Percentiles rank a stretch among this genome's conserved stretches.
phyloP scores from a whole-genome alignment of 148 eudicot genomes.

The Hydrangea macrophylla region DNA sequence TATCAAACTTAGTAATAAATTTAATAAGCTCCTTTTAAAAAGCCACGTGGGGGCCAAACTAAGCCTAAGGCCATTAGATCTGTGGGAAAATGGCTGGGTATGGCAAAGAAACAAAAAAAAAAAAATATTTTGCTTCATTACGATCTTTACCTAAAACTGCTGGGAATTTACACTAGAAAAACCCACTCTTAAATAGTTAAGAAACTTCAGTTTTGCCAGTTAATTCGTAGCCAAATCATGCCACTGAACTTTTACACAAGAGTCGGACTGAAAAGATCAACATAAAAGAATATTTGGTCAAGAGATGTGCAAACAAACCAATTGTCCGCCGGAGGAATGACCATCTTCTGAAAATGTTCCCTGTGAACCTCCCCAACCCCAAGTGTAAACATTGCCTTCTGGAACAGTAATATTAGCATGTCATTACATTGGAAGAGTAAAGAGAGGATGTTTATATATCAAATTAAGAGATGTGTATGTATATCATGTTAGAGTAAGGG shows the following conservation, averaged over 20 bases:
- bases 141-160: no score
- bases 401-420: constrained; percentile 19
- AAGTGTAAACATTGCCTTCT: constrained; percentile 78
- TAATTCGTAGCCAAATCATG: not conserved
- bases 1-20: no score
- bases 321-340: constrained; percentile 92
- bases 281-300: not conserved
- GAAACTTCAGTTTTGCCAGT: no score
- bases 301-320: constrained; percentile 51
- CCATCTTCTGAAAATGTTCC: constrained; percentile 92
- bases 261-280: not conserved
- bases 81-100: no score
- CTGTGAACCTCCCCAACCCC: constrained; percentile 99
- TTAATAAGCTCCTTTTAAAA: no score
- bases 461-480: not conserved
- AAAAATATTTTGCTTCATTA: no score
- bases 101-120: no score
- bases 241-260: not conserved
- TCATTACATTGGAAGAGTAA: not conserved
- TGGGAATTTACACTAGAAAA: no score
- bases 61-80: no score
- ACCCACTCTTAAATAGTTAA: no score
- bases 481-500: no score
- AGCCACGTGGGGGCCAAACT: no score
- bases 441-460: not conserved